Conservation (phyloP, 2,329 filamentous ascomycete species). For the Magnaporthales sp. region DNA sequence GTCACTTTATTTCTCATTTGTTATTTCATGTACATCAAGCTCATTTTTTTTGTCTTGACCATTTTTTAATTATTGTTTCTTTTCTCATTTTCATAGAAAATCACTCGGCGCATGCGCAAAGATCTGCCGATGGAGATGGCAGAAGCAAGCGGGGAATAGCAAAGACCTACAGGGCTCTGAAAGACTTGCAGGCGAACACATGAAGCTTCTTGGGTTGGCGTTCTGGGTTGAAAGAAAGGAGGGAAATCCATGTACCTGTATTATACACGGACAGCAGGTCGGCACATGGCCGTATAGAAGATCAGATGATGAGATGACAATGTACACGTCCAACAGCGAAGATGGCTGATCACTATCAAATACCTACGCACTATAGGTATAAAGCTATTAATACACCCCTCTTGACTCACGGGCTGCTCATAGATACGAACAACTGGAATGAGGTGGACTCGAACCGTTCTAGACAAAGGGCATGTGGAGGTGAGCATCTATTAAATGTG, state of each 20-base stretch:
- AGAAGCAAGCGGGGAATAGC: not conserved
- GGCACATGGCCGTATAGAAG: not conserved
- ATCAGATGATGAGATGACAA: constrained; percentile 1
- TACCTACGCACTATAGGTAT: not conserved
- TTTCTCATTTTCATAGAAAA: constrained; percentile 1
- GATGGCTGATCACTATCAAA: not conserved
- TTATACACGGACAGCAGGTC: not conserved
- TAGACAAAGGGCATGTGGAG: not conserved
- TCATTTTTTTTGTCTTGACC: not conserved
- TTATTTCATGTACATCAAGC: constrained; percentile 4
- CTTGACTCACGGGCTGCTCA: not conserved
- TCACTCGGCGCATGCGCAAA: not conserved
- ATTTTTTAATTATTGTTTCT: constrained; percentile 1
- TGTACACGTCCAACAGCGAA: not conserved
- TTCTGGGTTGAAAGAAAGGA: not conserved
- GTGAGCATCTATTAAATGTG: not conserved
- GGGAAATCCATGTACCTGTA: not conserved
- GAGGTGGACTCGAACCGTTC: not conserved
- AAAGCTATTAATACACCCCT: not conserved
- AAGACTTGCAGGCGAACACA: not conserved
- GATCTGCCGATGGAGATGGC: not conserved
- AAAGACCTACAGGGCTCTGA: not conserved
- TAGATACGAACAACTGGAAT: not conserved
- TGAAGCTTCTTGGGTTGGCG: not conserved
- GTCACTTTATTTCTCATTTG: not conserved